Conservation (phyloP, 2,329 filamentous ascomycete species). For the Colletotrichum sublineola region DNA sequence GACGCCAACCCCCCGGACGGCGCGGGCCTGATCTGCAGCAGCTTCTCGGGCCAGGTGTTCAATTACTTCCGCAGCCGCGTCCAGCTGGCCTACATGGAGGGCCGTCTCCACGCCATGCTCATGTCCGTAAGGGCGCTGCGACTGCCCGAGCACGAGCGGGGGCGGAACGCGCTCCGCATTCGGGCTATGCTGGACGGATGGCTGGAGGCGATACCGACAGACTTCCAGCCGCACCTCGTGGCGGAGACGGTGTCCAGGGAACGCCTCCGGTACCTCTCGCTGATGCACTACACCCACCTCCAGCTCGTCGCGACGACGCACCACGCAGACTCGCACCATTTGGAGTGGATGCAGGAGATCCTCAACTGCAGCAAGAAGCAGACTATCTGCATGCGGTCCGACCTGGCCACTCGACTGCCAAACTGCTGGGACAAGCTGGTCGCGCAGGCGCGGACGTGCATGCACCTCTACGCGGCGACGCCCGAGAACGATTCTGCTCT, state of each 20-base stretch:
- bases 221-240: constrained; percentile 25
- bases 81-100: constrained; percentile 38
- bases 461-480: constrained; percentile 34
- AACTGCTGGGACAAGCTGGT: constrained; percentile 37
- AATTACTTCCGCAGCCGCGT: constrained; percentile 37
- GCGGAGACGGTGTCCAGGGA: neutral
- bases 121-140: constrained; percentile 23
- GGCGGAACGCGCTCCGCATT: constrained; percentile 15
- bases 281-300: constrained; percentile 37
- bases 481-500: constrained; percentile 27
- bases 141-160: constrained; percentile 8
- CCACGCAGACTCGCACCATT: constrained; percentile 31
- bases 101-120: constrained; percentile 37
- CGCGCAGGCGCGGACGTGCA: constrained; percentile 20
- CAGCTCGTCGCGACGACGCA: constrained; percentile 27
- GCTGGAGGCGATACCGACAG: constrained; percentile 17
- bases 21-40: constrained; percentile 16
- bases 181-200: constrained; percentile 34
- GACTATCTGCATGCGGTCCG: neutral
- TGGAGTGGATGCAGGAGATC: constrained; percentile 25
- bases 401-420: neutral
- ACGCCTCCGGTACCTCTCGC: constrained; percentile 20
- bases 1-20: constrained; percentile 13
- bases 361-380: constrained; percentile 18
- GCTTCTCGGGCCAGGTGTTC: constrained; percentile 23